These are phyloP conservation scores for Leptomonas seymouri DNA, from an alignment of 208 protist genomes.

Conservation along the genomic window DNA sequence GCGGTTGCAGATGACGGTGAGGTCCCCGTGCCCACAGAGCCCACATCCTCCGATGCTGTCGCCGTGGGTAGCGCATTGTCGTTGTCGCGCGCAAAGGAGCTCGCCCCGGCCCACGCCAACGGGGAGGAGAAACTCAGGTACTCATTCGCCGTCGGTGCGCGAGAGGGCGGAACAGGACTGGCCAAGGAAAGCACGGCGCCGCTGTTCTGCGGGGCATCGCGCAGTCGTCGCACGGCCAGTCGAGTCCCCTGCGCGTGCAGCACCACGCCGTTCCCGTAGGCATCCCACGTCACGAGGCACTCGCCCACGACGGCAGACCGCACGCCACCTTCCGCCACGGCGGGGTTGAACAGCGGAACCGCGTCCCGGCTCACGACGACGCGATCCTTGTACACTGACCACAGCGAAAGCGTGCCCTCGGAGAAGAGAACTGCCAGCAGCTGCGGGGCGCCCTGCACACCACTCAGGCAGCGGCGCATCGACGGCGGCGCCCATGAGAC, in stretches of 20 bases:
- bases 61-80: neutral
- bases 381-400: slow-evolving; percentile 81
- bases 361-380: slow-evolving; percentile 70
- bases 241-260: slow-evolving; percentile 37
- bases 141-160: slow-evolving; percentile 7
- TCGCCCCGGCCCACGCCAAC: slow-evolving; percentile 8
- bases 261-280: slow-evolving; percentile 37
- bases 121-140: slow-evolving; percentile 33
- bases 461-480: slow-evolving; percentile 56
- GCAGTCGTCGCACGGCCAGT: slow-evolving; percentile 33
- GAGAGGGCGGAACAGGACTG: slow-evolving; percentile 19
- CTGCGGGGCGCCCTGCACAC: slow-evolving; percentile 65
- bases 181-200: slow-evolving; percentile 33
- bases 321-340: slow-evolving; percentile 35
- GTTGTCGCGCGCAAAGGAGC: slow-evolving; percentile 5
- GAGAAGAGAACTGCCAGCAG: slow-evolving; percentile 76
- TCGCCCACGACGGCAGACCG: slow-evolving; percentile 40
- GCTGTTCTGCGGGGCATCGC: slow-evolving; percentile 33
- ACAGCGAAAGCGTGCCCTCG: slow-evolving; percentile 72
- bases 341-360: slow-evolving; percentile 45
- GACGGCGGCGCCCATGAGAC: slow-evolving; percentile 77
- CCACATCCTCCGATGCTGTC: neutral
- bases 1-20: neutral
- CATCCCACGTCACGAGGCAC: slow-evolving; percentile 54
- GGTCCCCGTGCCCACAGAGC: neutral